Evolutionary conservation across 2,329 filamentous ascomycete species (phyloP).

Genomic region (Beauveria varroae): DNA sequence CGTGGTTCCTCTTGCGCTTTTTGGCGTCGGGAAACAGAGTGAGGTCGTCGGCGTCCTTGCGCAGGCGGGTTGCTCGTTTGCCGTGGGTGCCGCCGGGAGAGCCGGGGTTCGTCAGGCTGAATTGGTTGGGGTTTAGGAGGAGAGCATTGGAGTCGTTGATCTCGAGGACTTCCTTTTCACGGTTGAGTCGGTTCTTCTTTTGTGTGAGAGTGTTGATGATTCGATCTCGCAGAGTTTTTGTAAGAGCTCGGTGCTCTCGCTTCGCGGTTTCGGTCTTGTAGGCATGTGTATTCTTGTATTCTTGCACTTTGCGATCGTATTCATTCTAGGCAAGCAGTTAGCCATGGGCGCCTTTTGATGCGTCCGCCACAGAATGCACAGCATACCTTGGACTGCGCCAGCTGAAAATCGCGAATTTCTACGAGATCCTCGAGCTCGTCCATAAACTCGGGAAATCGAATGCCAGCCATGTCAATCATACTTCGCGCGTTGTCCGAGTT

Average conservation of each 20-base stretch:
- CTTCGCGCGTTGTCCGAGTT: constrained; percentile 41
- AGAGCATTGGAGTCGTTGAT: constrained; percentile 59
- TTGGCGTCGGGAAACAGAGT: constrained; percentile 47
- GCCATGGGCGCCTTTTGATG: neutral
- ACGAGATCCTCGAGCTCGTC: constrained; percentile 81
- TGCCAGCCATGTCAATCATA: constrained; percentile 68
- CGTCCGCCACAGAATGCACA: neutral
- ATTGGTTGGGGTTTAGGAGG: constrained; percentile 61
- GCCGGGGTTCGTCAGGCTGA: constrained; percentile 55
- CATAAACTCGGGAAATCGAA: constrained; percentile 77
- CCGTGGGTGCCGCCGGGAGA: constrained; percentile 56
- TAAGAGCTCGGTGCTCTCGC: constrained; percentile 52
- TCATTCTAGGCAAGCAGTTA: constrained; percentile 40
- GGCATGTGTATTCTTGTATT: constrained; percentile 51
- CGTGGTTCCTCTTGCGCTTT: constrained; percentile 54
- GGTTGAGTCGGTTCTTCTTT: constrained; percentile 56
- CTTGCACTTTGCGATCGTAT: constrained; percentile 53
- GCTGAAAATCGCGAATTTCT: constrained; percentile 76
- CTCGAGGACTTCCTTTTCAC: constrained; percentile 61
- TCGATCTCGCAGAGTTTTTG: constrained; percentile 56
- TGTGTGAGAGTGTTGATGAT: constrained; percentile 57
- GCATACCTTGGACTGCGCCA: constrained; percentile 74
- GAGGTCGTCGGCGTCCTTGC: constrained; percentile 53
- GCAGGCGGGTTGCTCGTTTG: constrained; percentile 55
- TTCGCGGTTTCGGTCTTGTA: constrained; percentile 57